Percentiles rank a stretch among this genome's conserved stretches.
These are phyloP conservation scores for sweet orange (Citrus sinensis) DNA, from an alignment of 345 rosid species.

Conservation along the genomic window DNA sequence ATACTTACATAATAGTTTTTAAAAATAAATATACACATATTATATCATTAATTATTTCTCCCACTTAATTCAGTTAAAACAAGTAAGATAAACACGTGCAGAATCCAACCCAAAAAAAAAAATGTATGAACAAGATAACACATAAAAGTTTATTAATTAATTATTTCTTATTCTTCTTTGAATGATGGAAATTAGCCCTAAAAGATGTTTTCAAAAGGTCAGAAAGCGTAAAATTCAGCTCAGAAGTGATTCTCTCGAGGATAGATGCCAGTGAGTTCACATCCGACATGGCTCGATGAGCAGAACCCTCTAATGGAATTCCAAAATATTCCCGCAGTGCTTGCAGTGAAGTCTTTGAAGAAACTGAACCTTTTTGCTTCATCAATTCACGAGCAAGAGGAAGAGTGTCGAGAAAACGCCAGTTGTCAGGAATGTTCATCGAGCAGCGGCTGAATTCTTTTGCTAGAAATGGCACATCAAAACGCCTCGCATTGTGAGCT, in stretches of 20 bases:
- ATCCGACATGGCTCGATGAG: slow-evolving; percentile 27
- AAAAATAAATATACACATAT: too few species aligned
- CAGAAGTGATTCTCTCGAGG: slow-evolving; percentile 5
- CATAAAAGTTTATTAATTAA: too few species aligned
- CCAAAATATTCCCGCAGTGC: neutral
- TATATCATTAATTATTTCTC: too few species aligned
- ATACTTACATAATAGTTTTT: accelerated
- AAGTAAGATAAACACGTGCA: too few species aligned
- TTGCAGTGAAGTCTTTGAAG: neutral
- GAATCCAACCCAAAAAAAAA: too few species aligned
- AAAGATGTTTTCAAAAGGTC: slow-evolving; percentile 19
- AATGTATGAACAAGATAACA: too few species aligned
- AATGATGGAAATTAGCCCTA: neutral
- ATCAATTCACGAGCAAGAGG: slow-evolving; percentile 11
- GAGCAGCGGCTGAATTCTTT: slow-evolving; percentile 22
- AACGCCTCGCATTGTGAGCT: slow-evolving; percentile 23
- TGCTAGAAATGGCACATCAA: slow-evolving; percentile 22
- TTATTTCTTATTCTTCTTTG: neutral
- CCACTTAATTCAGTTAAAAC: too few species aligned
- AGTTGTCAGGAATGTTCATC: slow-evolving; percentile 8
- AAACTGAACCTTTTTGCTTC: slow-evolving; percentile 12
- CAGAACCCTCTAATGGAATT: neutral
- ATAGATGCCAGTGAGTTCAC: slow-evolving; percentile 11
- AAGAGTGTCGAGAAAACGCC: slow-evolving; percentile 20
- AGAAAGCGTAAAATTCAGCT: slow-evolving; percentile 8